A percentile compares a stretch with the other conserved stretches of the same genome.
These are phyloP conservation scores for Amphicarpaea edgeworthii DNA, from an alignment of 306 rosid species.

Conservation along the genomic window DNA sequence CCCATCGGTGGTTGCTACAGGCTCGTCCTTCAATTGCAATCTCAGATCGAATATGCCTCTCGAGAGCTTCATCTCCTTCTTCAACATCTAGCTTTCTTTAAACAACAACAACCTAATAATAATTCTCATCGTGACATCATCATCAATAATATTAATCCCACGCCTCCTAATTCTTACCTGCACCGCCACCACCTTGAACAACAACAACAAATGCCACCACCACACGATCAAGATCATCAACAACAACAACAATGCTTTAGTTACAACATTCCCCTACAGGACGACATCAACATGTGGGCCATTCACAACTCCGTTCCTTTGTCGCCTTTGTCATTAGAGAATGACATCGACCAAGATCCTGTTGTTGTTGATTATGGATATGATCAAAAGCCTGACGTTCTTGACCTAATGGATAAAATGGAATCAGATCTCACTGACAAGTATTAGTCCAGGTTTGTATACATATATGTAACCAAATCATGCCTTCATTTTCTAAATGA, in stretches of 20 bases:
- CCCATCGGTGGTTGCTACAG: slow-evolving; percentile 80
- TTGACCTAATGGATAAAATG: not conserved
- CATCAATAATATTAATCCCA: too few species aligned
- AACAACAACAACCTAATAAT: slow-evolving; percentile 27
- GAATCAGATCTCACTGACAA: not conserved
- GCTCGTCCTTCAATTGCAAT: slow-evolving; percentile 46
- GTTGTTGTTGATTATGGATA: slow-evolving; percentile 28
- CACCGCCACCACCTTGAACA: not conserved
- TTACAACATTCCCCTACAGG: not conserved
- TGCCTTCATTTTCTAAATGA: too few species aligned
- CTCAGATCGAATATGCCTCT: slow-evolving; percentile 41
- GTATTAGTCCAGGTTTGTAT: too few species aligned
- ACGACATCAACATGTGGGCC: too few species aligned
- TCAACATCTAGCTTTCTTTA: slow-evolving; percentile 64
- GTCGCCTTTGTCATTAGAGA: not conserved
- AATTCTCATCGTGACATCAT: too few species aligned
- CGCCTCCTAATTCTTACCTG: too few species aligned
- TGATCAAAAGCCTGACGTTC: slow-evolving; percentile 9
- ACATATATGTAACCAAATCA: too few species aligned
- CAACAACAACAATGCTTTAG: not conserved
- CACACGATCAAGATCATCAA: too few species aligned
- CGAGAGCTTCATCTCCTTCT: slow-evolving; percentile 57
- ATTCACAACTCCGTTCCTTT: too few species aligned
- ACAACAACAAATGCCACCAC: not conserved
- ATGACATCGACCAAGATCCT: slow-evolving; percentile 46